Percentiles rank a stretch among this genome's conserved stretches.
These are phyloP conservation scores for Trypanosoma avium DNA, from an alignment of 208 protist genomes.

Conservation along the genomic window DNA sequence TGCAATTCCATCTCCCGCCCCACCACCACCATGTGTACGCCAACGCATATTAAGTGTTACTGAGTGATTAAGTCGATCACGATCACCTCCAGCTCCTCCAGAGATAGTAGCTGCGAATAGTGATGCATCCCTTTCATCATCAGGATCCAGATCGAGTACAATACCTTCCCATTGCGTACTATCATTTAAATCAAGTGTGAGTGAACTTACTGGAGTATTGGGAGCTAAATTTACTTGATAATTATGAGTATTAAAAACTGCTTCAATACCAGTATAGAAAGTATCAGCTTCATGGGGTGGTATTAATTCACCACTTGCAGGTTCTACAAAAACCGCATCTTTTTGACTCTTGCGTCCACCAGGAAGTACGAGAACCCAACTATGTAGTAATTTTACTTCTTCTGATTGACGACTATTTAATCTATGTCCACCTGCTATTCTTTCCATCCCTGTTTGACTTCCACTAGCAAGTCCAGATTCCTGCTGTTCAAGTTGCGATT, in stretches of 20 bases:
- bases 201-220: slow-evolving; percentile 47
- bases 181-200: slow-evolving; percentile 66
- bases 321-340: slow-evolving; percentile 82
- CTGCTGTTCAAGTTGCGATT: not conserved
- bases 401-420: too few relatives aligned
- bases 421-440: not conserved
- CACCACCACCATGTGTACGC: not conserved
- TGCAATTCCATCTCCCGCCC: not conserved
- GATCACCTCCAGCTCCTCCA: not conserved
- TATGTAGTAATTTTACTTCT: slow-evolving; percentile 42
- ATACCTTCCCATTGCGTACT: slow-evolving; percentile 78
- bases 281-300: slow-evolving; percentile 32
- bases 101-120: not conserved
- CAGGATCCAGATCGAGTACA: slow-evolving; percentile 37
- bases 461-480: too few relatives aligned
- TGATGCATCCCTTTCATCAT: slow-evolving; percentile 20
- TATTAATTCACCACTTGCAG: slow-evolving; percentile 75
- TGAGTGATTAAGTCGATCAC: not conserved
- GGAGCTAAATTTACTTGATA: slow-evolving; percentile 88
- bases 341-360: slow-evolving; percentile 56
- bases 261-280: slow-evolving; percentile 84
- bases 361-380: slow-evolving; percentile 87
- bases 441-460: not conserved
- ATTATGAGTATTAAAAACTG: slow-evolving; percentile 87
- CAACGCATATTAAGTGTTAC: not conserved